Evolutionary conservation across 2,329 filamentous ascomycete species (phyloP).

Genomic region (Trichoderma lentiforme): DNA sequence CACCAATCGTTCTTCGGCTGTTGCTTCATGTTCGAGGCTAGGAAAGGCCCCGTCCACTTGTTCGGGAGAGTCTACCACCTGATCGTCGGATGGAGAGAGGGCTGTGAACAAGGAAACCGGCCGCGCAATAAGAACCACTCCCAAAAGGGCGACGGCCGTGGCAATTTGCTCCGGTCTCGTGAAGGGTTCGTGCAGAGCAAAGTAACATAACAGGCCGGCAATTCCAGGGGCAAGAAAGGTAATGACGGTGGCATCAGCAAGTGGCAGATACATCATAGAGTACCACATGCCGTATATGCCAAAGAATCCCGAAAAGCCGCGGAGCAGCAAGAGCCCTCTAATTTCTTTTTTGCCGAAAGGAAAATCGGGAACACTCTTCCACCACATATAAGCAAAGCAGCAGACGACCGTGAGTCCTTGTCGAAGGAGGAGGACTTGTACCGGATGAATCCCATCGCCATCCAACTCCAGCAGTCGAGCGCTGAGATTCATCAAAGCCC

Average conservation of each 20-base stretch:
- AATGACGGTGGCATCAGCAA: slow-evolving; percentile 85
- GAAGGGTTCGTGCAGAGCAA: slow-evolving; percentile 73
- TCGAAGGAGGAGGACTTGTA: slow-evolving; percentile 78
- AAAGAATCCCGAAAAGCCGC: slow-evolving; percentile 70
- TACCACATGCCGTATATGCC: slow-evolving; percentile 76
- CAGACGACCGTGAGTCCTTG: slow-evolving; percentile 70
- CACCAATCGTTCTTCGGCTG: slow-evolving; percentile 61
- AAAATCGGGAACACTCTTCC: slow-evolving; percentile 61
- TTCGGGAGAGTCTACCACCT: slow-evolving; percentile 21
- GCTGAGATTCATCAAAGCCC: slow-evolving; percentile 79
- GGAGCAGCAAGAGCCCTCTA: slow-evolving; percentile 61
- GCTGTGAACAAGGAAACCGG: slow-evolving; percentile 56
- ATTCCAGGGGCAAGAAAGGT: slow-evolving; percentile 81
- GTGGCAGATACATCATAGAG: slow-evolving; percentile 68
- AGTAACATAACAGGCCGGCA: slow-evolving; percentile 74
- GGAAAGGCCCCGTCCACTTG: slow-evolving; percentile 24
- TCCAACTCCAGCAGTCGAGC: slow-evolving; percentile 72
- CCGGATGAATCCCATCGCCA: slow-evolving; percentile 71
- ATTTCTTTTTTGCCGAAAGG: slow-evolving; percentile 68
- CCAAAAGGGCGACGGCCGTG: slow-evolving; percentile 69
- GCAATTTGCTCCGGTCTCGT: slow-evolving; percentile 74
- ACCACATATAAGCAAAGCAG: slow-evolving; percentile 72
- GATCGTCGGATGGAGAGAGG: slow-evolving; percentile 18
- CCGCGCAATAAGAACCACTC: slow-evolving; percentile 79
- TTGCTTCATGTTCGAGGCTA: slow-evolving; percentile 40